phyloP scores from a whole-genome alignment of 1,284 basidiomycete species.

The Volvariella volvacea region DNA sequence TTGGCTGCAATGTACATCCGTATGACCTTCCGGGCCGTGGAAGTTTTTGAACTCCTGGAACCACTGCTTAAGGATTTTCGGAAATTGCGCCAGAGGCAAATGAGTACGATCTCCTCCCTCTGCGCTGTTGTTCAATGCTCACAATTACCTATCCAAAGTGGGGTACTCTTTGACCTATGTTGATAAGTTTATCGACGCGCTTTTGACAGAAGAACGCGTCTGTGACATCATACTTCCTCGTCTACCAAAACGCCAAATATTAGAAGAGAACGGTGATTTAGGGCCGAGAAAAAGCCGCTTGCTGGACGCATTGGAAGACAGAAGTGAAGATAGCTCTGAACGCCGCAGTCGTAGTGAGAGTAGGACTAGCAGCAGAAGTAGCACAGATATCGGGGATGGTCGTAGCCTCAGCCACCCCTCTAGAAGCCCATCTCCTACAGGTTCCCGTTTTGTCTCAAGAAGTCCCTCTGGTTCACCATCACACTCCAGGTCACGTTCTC shows the following conservation, averaged over 20 bases:
- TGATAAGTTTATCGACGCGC: constrained; percentile 87
- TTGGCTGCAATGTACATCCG: constrained; percentile 93
- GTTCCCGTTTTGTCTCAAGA: constrained; percentile 57
- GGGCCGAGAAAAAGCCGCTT: constrained; percentile 76
- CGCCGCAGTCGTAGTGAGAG: constrained; percentile 25
- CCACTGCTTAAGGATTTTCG: constrained; percentile 91
- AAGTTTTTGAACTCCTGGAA: constrained; percentile 92
- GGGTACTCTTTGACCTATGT: constrained; percentile 84
- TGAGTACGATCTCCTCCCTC: constrained; percentile 48
- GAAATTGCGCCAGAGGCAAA: constrained; percentile 79
- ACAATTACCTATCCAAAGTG: constrained; percentile 23
- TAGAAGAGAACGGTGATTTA: constrained; percentile 91
- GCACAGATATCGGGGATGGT: constrained; percentile 3
- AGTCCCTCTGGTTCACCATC: constrained; percentile 50
- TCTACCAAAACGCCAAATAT: constrained; percentile 75
- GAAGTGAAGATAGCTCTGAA: constrained; percentile 41
- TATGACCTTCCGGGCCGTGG: constrained; percentile 85
- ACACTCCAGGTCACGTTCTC: constrained; percentile 25
- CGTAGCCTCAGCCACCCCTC: constrained; percentile 19
- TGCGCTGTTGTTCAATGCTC: not conserved
- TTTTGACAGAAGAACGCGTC: constrained; percentile 86
- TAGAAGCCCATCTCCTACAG: constrained; percentile 30
- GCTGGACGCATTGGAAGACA: constrained; percentile 76
- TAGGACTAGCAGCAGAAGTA: constrained; percentile 23
- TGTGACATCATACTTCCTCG: constrained; percentile 97